Evolutionary conservation across 1,139 yeast species (phyloP).

Genomic region (Pichia terricola): DNA sequence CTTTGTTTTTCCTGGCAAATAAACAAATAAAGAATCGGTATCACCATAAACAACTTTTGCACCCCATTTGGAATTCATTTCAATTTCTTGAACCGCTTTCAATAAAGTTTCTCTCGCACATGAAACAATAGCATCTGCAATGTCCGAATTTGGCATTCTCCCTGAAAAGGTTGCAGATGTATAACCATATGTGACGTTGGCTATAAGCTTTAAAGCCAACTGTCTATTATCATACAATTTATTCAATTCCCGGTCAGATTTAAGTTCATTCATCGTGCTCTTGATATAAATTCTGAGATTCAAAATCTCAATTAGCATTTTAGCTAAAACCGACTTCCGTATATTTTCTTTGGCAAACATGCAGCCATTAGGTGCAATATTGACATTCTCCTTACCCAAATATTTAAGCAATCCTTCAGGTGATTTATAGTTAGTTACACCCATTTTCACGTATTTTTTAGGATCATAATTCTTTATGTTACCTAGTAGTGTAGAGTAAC

Average conservation of each 20-base stretch:
- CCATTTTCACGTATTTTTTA: slow-evolving; percentile 40
- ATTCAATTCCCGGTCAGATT: slow-evolving; percentile 34
- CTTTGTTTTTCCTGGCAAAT: slow-evolving; percentile 72
- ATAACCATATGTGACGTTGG: slow-evolving; percentile 94
- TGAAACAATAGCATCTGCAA: slow-evolving; percentile 90
- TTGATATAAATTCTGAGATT: slow-evolving; percentile 76
- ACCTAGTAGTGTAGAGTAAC: slow-evolving; percentile 83
- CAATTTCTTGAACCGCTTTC: slow-evolving; percentile 61
- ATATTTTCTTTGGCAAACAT: slow-evolving; percentile 59
- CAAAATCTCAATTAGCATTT: slow-evolving; percentile 75
- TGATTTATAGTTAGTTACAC: slow-evolving; percentile 40
- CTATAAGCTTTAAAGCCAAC: slow-evolving; percentile 77
- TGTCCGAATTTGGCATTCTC: slow-evolving; percentile 91
- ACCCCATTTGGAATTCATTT: slow-evolving; percentile 52
- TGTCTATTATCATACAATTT: slow-evolving; percentile 69
- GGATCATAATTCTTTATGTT: slow-evolving; percentile 45
- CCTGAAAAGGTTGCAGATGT: slow-evolving; percentile 93
- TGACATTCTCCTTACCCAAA: slow-evolving; percentile 41
- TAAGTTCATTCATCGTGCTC: slow-evolving; percentile 51
- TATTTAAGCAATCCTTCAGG: slow-evolving; percentile 49
- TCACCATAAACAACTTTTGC: slow-evolving; percentile 96
- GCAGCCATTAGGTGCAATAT: slow-evolving; percentile 78
- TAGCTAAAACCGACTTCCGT: slow-evolving; percentile 67
- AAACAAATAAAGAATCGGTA: slow-evolving; percentile 87
- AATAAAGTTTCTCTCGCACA: slow-evolving; percentile 80